A percentile compares a stretch with the other conserved stretches of the same genome.
These are phyloP conservation scores for Ascosphaera apis DNA, from an alignment of 2,329 filamentous ascomycete genomes.

Conservation along the genomic window DNA sequence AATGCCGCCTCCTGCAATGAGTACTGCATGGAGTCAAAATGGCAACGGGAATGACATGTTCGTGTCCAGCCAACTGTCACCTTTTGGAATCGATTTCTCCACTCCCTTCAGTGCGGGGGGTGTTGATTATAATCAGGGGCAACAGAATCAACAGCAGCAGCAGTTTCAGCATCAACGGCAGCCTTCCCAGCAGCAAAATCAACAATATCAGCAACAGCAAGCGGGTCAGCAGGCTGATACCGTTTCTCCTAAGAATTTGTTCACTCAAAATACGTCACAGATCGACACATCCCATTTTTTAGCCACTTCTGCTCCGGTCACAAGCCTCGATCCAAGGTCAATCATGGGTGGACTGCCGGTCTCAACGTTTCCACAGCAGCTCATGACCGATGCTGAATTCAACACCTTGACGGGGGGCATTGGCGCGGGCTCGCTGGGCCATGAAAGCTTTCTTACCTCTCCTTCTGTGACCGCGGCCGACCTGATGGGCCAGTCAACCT, in stretches of 20 bases:
- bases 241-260: slow-evolving; percentile 52
- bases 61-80: no score
- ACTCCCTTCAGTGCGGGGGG: no score
- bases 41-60: no score
- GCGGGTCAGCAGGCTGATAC: slow-evolving; percentile 43
- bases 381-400: slow-evolving; percentile 21
- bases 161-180: no score
- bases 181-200: no score
- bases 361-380: slow-evolving; percentile 26
- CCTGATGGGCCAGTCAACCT: slow-evolving; percentile 37
- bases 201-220: no score
- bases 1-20: no score
- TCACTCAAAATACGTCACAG: slow-evolving; percentile 32
- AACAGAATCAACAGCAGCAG: no score
- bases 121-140: no score
- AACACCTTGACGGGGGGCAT: slow-evolving; percentile 11
- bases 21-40: no score
- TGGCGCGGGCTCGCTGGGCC: slow-evolving; percentile 30
- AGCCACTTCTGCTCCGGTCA: slow-evolving; percentile 54
- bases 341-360: slow-evolving; percentile 40
- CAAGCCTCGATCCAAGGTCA: slow-evolving; percentile 43
- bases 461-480: slow-evolving; percentile 45
- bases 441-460: slow-evolving; percentile 31
- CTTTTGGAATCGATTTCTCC: slow-evolving; percentile 53
- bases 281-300: slow-evolving; percentile 24